A percentile compares a stretch with the other conserved stretches of the same genome.
Conservation (phyloP, 495 filamentous ascomycete genomes). For the Lentithecium fluviatile region DNA sequence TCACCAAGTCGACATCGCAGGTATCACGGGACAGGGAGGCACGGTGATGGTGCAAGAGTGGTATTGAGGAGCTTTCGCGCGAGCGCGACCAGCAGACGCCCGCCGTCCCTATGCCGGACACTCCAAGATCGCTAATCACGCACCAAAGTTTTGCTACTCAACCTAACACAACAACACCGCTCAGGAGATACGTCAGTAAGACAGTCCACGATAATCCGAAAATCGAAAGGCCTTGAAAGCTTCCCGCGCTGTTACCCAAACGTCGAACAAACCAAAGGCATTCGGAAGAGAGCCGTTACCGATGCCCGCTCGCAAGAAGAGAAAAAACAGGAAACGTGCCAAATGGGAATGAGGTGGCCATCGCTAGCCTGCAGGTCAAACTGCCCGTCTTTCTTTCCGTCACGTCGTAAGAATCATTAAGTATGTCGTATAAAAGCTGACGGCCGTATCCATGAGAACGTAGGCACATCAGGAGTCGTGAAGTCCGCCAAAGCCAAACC, state of each 20-base stretch:
- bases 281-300: constrained; percentile 12
- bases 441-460: constrained; percentile 29
- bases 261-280: constrained; percentile 8
- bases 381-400: constrained; percentile 41
- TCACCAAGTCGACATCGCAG: no score
- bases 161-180: not conserved
- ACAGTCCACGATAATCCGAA: constrained; percentile 5
- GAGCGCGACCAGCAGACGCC: no score
- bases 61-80: no score
- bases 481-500: constrained; percentile 23
- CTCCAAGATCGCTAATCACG: no score
- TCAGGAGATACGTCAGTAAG: constrained; percentile 3
- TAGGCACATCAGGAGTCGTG: constrained; percentile 35
- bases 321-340: constrained; percentile 31
- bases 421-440: constrained; percentile 39
- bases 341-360: constrained; percentile 38
- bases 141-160: no score
- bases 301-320: constrained; percentile 24
- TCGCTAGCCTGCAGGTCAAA: constrained; percentile 40
- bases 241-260: not conserved
- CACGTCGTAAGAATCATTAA: constrained; percentile 41
- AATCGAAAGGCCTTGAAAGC: constrained; percentile 3
- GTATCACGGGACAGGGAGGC: no score
- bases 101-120: no score
- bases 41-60: no score